Evolutionary conservation across 331 rosid species (phyloP), one percentile per base, ranked within the genome.

Genomic region (Spiraea crenata): DNA sequence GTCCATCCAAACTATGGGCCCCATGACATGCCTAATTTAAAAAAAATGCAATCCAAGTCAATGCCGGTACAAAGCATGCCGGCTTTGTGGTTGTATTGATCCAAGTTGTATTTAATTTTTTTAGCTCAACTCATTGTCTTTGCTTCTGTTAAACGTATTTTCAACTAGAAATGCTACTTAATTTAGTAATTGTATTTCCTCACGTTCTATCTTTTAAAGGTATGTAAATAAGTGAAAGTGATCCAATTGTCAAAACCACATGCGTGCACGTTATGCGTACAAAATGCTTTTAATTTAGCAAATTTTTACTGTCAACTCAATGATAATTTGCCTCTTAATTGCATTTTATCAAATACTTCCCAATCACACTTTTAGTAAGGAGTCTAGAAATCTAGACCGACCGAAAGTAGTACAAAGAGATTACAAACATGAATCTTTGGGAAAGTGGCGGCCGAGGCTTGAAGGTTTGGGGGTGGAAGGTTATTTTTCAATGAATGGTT

Each of bases 31-130:
- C 63, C 69, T 19, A 74, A 67, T 59, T 10, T n/a, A 17, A 65
- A 78, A 74, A 65, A 73, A 73, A 70, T 31, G 70, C 58, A 68
- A 38, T 68, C 78, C 62, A 76, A 86, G 95, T 88, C 95, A 82
- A 86, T 83, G 81, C 77, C 34, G 39, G 41, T 39, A 19, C 5
- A 13, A 70, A 72, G 74, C 52, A 39, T 84, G 85, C 88, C 83
- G 84, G 83, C 84, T 50, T 72, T 82, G 76, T 73, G 52, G 69
- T 69, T 76, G 60, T 74, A 42, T 42, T 63, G 66, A 47, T 3
- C 49, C 56, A 39, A 58, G 16, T 34, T 13, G 41, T 61, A 55
- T 44, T 63, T 15, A 52, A 38, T 55, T 74, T 64, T 45, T 42
- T 63, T 31, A 35, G 31, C 57, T 55, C 47, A 64, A 67, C 51